Evolutionary conservation across 306 rosid genomes (phyloP).

Genomic region (Abrus precatorius): DNA sequence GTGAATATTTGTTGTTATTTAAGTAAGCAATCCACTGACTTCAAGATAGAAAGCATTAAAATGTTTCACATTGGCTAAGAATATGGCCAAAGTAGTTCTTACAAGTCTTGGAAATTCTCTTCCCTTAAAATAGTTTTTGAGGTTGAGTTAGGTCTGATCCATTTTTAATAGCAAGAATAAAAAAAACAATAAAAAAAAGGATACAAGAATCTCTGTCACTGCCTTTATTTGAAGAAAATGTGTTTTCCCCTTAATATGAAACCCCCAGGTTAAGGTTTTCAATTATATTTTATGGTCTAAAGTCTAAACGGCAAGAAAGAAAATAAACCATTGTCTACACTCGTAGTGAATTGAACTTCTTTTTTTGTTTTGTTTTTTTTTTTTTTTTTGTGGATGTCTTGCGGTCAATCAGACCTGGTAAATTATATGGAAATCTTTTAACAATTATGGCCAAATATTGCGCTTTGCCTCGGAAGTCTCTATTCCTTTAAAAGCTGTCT

Average conservation of each 20-base stretch:
- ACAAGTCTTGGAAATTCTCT: no score
- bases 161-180: no score
- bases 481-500: slow-evolving; percentile 39
- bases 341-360: neutral
- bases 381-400: neutral
- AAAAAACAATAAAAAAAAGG: no score
- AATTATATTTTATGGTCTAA: neutral
- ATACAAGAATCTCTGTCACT: no score
- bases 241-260: neutral
- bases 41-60: neutral
- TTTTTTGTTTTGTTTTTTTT: no score
- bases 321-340: slow-evolving; percentile 10
- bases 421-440: neutral
- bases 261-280: slow-evolving; percentile 4
- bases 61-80: no score
- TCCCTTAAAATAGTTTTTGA: no score
- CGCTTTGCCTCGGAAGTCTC: slow-evolving; percentile 28
- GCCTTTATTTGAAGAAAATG: neutral
- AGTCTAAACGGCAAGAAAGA: slow-evolving; percentile 14
- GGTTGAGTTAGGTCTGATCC: no score
- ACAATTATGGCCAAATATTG: neutral
- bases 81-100: no score
- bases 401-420: neutral
- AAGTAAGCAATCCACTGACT: slow-evolving; percentile 16
- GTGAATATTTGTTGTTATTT: slow-evolving; percentile 35